phyloP scores from a whole-genome alignment of 1,284 basidiomycete genomes.

The Boletus sp. region DNA sequence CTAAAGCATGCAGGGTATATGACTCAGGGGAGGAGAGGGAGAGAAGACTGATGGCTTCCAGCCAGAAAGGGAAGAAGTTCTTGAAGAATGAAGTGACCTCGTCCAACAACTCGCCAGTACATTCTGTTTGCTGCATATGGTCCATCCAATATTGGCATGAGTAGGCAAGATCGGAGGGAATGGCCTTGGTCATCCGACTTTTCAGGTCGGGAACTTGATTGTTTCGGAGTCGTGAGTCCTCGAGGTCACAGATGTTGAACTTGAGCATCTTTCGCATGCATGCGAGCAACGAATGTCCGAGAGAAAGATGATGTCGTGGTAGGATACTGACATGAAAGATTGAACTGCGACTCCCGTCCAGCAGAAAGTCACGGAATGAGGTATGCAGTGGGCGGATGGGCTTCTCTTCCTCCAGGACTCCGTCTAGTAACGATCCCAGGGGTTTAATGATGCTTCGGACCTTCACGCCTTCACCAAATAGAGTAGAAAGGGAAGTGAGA shows the following conservation, averaged over 20 bases:
- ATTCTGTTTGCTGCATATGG: neutral
- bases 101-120: neutral
- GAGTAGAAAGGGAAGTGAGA: neutral
- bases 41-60: neutral
- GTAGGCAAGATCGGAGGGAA: neutral
- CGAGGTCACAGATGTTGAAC: neutral
- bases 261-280: conserved; percentile 1
- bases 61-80: neutral
- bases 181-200: neutral
- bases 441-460: neutral
- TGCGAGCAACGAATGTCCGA: neutral
- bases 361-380: neutral
- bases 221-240: neutral
- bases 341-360: neutral
- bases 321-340: neutral
- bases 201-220: neutral
- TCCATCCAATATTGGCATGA: neutral
- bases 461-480: neutral
- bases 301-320: neutral
- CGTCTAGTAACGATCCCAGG: neutral
- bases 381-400: neutral
- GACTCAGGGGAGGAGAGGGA: neutral
- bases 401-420: neutral
- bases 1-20: neutral
- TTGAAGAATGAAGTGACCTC: neutral